These are phyloP conservation scores for Physcia stellaris DNA, from an alignment of 495 filamentous ascomycete genomes.

Conservation along the genomic window DNA sequence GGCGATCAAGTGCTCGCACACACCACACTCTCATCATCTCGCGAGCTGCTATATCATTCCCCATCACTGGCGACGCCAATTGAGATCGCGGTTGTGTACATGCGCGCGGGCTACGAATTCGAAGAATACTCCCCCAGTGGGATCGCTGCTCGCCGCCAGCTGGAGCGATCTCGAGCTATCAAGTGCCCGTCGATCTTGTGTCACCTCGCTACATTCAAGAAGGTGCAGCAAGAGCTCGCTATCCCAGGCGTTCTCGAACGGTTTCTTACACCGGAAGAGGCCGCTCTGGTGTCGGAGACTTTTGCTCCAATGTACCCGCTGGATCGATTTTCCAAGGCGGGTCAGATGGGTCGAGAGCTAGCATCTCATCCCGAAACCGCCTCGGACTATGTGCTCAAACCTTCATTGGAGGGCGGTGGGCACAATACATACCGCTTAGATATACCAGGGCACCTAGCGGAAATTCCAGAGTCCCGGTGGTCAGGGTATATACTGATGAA, in stretches of 20 bases:
- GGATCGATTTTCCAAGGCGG: conserved; percentile 48
- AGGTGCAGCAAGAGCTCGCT: conserved; percentile 74
- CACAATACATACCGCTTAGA: conserved; percentile 68
- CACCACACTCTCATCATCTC: conserved; percentile 42
- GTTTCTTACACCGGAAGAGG: conserved; percentile 39
- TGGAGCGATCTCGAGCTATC: conserved; percentile 67
- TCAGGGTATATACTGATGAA: conserved; percentile 76
- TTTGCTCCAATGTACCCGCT: conserved; percentile 71
- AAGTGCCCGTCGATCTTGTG: conserved; percentile 76
- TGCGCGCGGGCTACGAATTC: conserved; percentile 70
- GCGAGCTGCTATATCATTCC: conserved; percentile 58
- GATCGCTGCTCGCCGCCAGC: conserved; percentile 44
- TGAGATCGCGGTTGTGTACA: conserved; percentile 70
- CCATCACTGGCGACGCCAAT: conserved; percentile 36
- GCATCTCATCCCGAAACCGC: conserved; percentile 45
- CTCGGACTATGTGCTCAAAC: conserved; percentile 64
- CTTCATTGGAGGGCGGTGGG: conserved; percentile 77
- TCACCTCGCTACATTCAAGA: conserved; percentile 76
- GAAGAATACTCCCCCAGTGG: conserved; percentile 55
- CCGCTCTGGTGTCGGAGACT: conserved; percentile 34
- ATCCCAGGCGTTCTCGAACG: conserved; percentile 42
- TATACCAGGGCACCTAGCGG: conserved; percentile 55
- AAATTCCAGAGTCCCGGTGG: conserved; percentile 46
- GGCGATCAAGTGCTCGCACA: conserved; percentile 40
- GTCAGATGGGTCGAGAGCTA: conserved; percentile 45